Evolutionary conservation across 2,329 filamentous ascomycete genomes (phyloP).

Genomic region (Fusarium penzigii): DNA sequence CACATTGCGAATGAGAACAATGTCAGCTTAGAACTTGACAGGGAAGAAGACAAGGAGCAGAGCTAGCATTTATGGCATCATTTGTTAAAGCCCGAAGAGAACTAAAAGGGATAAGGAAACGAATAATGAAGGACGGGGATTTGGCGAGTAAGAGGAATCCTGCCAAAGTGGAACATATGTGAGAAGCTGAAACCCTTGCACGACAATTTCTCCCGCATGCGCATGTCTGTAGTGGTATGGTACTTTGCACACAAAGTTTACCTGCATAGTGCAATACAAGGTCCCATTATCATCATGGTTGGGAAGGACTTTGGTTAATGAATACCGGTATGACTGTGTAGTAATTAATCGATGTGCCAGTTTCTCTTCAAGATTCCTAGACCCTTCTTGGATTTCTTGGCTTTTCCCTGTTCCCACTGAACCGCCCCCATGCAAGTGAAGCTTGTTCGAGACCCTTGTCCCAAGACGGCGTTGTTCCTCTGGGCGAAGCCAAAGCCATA

Average conservation of each 20-base stretch:
- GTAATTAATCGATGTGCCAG: too few relatives aligned
- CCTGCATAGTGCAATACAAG: too few relatives aligned
- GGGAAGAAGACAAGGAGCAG: background rate
- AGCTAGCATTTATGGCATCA: background rate
- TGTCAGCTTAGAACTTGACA: background rate
- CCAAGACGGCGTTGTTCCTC: background rate
- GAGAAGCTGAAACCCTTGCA: background rate
- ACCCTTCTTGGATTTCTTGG: background rate
- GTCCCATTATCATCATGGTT: too few relatives aligned
- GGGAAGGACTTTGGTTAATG: too few relatives aligned
- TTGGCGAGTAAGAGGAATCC: constrained; percentile 1
- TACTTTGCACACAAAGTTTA: too few relatives aligned
- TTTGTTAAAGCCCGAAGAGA: background rate
- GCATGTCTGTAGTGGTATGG: background rate
- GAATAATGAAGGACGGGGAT: background rate
- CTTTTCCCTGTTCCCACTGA: background rate
- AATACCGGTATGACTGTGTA: too few relatives aligned
- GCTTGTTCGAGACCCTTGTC: background rate
- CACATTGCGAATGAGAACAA: background rate
- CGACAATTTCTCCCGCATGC: too few relatives aligned
- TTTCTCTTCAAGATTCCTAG: background rate
- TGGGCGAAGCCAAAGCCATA: background rate
- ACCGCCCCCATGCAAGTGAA: background rate
- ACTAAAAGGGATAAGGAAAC: background rate
- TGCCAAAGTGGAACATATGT: background rate